Conservation (phyloP, 345 rosid species). For the Aethionema arabicum region DNA sequence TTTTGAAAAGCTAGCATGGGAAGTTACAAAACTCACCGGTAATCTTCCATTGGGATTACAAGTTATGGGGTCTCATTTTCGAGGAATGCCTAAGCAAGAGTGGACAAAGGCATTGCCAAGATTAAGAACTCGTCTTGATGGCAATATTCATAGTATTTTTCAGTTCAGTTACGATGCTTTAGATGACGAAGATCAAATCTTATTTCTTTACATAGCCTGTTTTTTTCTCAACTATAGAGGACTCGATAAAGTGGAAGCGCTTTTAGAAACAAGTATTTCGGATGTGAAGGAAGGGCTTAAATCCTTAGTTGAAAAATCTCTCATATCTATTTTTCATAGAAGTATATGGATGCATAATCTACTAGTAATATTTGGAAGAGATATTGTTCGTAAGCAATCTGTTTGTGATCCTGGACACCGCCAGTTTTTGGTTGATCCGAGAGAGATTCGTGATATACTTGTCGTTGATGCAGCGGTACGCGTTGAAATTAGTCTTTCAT, state of each 20-base stretch:
- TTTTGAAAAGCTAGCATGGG: not conserved
- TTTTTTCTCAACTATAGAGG: conserved; percentile 13
- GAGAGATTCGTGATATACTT: conserved; percentile 19
- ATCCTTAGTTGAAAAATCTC: conserved; percentile 14
- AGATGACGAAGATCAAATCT: not conserved
- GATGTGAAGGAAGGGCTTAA: conserved; percentile 11
- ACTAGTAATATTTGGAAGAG: conserved; percentile 26
- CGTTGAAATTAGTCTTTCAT: not conserved
- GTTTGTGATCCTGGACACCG: conserved; percentile 1
- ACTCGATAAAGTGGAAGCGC: not conserved
- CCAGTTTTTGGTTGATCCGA: conserved; percentile 16
- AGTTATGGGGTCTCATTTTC: conserved; percentile 25
- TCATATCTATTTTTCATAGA: not conserved
- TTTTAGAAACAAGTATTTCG: too few species aligned
- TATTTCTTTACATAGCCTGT: too few species aligned
- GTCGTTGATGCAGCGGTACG: conserved; percentile 2
- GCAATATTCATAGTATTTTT: not conserved
- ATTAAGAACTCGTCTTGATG: conserved; percentile 2
- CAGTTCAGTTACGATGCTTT: conserved; percentile 31
- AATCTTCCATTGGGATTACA: conserved; percentile 36
- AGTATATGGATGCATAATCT: conserved; percentile 24
- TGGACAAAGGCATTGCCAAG: conserved; percentile 26
- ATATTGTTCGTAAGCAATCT: conserved; percentile 15
- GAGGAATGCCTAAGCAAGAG: not conserved
- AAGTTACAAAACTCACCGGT: conserved; percentile 4